These are phyloP conservation scores for Cymbopogon flexuosus DNA, from an alignment of 202 grass and related monocot genomes.

Conservation along the genomic window DNA sequence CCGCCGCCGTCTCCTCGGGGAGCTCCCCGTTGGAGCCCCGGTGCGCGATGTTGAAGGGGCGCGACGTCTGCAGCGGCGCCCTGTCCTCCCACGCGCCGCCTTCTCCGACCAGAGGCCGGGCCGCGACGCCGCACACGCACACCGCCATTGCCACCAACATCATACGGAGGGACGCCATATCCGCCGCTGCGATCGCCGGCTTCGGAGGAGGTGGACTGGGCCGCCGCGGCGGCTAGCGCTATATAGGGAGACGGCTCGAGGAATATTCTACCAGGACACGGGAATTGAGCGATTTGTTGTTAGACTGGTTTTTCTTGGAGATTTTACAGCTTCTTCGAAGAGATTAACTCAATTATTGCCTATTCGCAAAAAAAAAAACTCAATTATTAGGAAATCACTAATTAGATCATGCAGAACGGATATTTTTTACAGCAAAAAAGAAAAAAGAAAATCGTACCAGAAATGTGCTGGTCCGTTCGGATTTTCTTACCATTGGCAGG, in stretches of 20 bases:
- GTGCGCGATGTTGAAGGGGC: constrained; percentile 52
- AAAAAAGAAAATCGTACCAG: neutral
- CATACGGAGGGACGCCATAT: neutral
- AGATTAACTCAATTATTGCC: too few species aligned
- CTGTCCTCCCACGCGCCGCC: neutral
- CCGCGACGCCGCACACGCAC: neutral
- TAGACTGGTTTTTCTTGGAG: neutral
- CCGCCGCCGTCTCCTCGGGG: constrained; percentile 48
- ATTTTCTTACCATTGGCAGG: too few species aligned
- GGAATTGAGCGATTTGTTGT: neutral
- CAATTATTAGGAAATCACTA: too few species aligned
- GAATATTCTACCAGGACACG: neutral
- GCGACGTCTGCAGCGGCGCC: constrained; percentile 37
- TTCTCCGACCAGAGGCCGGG: constrained; percentile 13
- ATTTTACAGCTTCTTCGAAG: neutral
- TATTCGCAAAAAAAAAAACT: neutral
- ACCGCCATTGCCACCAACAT: neutral
- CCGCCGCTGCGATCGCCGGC: neutral
- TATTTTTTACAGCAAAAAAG: neutral
- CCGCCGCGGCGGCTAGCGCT: neutral
- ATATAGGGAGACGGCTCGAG: neutral
- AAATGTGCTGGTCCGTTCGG: neutral
- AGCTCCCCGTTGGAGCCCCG: constrained; percentile 48
- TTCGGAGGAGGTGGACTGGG: neutral
- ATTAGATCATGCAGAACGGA: neutral